Evolutionary conservation across 305 asterid genomes (phyloP).

Genomic region (Lippia alba): DNA sequence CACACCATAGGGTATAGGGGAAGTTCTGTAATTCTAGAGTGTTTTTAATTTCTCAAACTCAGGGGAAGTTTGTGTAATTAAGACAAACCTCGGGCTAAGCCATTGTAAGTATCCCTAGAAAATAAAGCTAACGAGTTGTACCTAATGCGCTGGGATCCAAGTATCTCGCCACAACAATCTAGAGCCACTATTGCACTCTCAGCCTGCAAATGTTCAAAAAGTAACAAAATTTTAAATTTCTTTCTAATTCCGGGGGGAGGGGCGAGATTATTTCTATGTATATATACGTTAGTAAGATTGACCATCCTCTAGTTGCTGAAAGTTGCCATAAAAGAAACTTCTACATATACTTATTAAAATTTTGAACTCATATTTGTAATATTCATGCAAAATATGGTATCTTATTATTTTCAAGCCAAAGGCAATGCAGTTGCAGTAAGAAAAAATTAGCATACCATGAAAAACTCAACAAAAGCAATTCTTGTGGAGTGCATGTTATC

Average conservation of each 20-base stretch:
- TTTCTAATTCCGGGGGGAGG: no score
- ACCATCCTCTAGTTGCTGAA: background rate
- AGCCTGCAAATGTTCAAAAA: slow-evolving; percentile 56
- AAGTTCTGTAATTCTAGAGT: no score
- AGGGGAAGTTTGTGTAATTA: no score
- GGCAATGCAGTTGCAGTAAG: background rate
- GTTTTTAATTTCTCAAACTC: no score
- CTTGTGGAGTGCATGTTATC: slow-evolving; percentile 84
- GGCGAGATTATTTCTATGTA: no score
- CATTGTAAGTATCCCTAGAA: background rate
- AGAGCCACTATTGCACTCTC: slow-evolving; percentile 90
- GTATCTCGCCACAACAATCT: slow-evolving; percentile 78
- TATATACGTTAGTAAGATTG: no score
- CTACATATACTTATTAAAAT: background rate
- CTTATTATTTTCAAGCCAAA: background rate
- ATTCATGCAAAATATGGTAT: background rate
- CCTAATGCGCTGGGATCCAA: slow-evolving; percentile 89
- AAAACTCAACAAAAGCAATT: slow-evolving; percentile 89
- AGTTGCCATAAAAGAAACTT: background rate
- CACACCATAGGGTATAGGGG: no score
- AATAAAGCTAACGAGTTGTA: slow-evolving; percentile 27
- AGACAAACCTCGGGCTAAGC: no score
- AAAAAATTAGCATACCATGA: slow-evolving; percentile 51
- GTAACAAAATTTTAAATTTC: background rate
- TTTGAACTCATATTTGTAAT: background rate